Conservation (phyloP, 1,284 basidiomycete genomes). For the Marasmius fiardii region DNA sequence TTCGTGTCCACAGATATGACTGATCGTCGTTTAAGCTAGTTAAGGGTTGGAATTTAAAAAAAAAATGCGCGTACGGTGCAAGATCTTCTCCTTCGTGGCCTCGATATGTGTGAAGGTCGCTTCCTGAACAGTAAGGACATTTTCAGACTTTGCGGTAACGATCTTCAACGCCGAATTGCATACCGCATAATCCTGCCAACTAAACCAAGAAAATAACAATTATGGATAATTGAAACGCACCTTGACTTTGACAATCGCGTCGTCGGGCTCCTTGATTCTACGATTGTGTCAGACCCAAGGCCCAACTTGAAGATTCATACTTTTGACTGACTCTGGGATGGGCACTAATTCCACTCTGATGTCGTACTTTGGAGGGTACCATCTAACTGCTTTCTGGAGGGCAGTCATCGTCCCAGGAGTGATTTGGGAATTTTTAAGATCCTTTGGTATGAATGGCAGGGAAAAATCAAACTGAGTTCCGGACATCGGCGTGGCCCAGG, state of each 20-base stretch:
- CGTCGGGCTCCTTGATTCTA: conserved; percentile 69
- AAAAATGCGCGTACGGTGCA: conserved; percentile 25
- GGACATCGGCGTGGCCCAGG: no score
- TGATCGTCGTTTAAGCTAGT: conserved; percentile 22
- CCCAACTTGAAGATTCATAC: background rate
- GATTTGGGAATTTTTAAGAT: no score
- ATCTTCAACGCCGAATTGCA: background rate
- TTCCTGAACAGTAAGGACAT: conserved; percentile 33
- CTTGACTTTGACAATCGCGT: conserved; percentile 72
- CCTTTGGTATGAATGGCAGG: no score
- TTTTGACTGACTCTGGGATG: conserved; percentile 45
- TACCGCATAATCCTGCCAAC: conserved; percentile 74
- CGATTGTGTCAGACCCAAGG: no score
- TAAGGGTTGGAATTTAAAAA: background rate
- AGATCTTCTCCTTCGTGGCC: conserved; percentile 43
- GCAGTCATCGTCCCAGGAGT: background rate
- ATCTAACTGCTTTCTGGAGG: conserved; percentile 40
- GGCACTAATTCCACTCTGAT: conserved; percentile 59
- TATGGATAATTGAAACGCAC: conserved; percentile 28
- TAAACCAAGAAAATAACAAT: conserved; percentile 22
- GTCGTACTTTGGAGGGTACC: conserved; percentile 66
- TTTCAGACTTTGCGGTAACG: background rate
- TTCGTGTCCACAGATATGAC: conserved; percentile 77
- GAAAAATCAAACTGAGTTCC: no score
- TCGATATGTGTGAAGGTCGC: conserved; percentile 80